Base-by-base conservation (phyloP, 495 filamentous ascomycete genomes). In the Massariosphaeria phaeospora region DNA sequence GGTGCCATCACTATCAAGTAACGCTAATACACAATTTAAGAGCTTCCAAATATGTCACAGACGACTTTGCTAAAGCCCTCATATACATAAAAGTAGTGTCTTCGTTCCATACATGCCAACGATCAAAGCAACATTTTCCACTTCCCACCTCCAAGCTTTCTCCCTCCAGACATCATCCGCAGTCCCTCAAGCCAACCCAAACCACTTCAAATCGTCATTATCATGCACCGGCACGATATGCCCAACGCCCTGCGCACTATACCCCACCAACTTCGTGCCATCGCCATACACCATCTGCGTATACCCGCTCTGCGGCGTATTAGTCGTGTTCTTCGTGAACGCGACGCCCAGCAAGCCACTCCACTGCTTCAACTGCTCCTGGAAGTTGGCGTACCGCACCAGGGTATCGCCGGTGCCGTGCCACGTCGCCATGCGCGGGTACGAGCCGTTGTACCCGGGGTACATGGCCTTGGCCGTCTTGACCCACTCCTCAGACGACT, bases 221-320 rank as follows among this genome's bases (percentile, higher is more conserved):
- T 51, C 54, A 18, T 57, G 45, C 23, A 44, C 26, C 36, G 54
- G 45, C 10, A 51, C 45, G 2, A 24, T 40, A 51, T 57, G 54
- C 1, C 54, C 54, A 3, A 50, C 54, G 2, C 54, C 54, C 23
- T 29, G 15, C n/a, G 34, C 45, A n/a, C 38, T 35, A 23, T 50
- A 50, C 17, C 35, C 54, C 12, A 42, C 26, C 35, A 57, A 33
- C 46, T 51, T 51, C 8, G 52, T 56, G 11, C 45, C 52, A 29
- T 57, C 54, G n/a, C 54, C 54, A 36, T 50, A 57, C 11, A 51
- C 29, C 34, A 50, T 24, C 46, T 57, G 17, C 35, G 45, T 57
- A 12, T 43, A 57, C 12, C 38, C 38, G 21, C 13, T 31, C 18
- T 33, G 34, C 3, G 45, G 46, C 4, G 24, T 51, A 42, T 51